phyloP scores from a whole-genome alignment of 1,139 yeast species.

The Magnusiomyces suaveolens region DNA sequence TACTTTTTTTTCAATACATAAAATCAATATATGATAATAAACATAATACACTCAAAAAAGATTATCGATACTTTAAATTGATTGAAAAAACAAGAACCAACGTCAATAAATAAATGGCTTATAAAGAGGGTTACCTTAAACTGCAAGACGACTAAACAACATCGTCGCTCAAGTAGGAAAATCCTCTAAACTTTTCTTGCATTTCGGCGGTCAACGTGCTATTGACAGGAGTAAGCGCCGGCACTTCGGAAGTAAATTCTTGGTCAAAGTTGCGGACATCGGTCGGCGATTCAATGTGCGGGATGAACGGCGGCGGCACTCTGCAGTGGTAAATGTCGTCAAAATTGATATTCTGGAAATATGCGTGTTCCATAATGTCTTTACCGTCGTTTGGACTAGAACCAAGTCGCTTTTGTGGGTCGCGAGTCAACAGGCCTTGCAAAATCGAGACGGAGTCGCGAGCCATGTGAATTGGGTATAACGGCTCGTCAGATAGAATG shows the following conservation, averaged over 20 bases:
- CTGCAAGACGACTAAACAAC: constrained; percentile 11
- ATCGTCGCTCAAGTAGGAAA: constrained; percentile 77
- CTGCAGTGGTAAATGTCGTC: constrained; percentile 70
- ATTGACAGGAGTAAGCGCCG: constrained; percentile 89
- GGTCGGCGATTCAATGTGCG: constrained; percentile 76
- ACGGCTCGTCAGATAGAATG: constrained; percentile 94
- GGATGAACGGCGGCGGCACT: constrained; percentile 58
- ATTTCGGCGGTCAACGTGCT: constrained; percentile 74
- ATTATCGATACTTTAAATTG: too few species aligned
- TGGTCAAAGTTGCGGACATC: constrained; percentile 90
- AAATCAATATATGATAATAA: too few species aligned
- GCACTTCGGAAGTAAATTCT: constrained; percentile 91
- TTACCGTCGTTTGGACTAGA: constrained; percentile 79
- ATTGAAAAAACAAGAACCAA: background rate
- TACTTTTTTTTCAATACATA: too few species aligned
- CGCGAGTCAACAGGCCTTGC: constrained; percentile 83
- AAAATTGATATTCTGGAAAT: constrained; percentile 80
- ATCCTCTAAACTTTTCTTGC: constrained; percentile 97
- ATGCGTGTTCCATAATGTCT: constrained; percentile 92
- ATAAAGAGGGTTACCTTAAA: too few species aligned
- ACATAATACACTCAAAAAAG: too few species aligned
- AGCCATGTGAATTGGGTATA: constrained; percentile 95
- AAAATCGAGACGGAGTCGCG: constrained; percentile 90
- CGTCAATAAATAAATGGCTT: background rate
- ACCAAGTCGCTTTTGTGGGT: constrained; percentile 76